Evolutionary conservation across 257 asterid species (phyloP).

Genomic region (Penstemon eatonii): DNA sequence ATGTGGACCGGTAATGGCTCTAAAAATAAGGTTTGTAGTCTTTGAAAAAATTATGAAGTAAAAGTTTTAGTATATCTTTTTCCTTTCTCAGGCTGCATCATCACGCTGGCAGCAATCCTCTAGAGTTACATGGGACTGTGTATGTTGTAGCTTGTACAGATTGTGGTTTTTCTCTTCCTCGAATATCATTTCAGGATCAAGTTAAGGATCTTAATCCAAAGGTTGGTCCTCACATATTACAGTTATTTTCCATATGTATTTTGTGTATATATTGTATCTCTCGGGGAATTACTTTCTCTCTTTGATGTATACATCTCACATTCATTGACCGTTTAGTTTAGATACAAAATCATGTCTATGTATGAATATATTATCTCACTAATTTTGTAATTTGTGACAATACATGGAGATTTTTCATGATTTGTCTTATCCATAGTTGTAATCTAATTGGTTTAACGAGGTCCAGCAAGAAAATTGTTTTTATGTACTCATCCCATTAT

Average conservation of each 20-base stretch:
- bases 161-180: conserved; percentile 76
- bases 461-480: conserved; percentile 4
- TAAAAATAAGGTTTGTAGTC: conserved; percentile 21
- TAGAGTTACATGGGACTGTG: conserved; percentile 95
- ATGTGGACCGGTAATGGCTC: conserved; percentile 80
- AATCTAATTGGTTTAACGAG: conserved; percentile 1
- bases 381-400: not conserved
- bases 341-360: not conserved
- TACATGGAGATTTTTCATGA: not conserved
- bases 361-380: not conserved
- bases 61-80: conserved; percentile 8
- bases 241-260: not conserved
- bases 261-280: not conserved
- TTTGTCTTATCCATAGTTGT: not conserved
- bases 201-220: conserved; percentile 84
- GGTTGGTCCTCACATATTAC: conserved; percentile 47
- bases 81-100: conserved; percentile 76
- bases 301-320: not conserved
- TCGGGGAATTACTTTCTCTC: conserved; percentile 1
- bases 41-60: conserved; percentile 21
- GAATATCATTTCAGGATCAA: conserved; percentile 79
- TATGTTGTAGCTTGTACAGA: conserved; percentile 75
- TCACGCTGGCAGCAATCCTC: conserved; percentile 94
- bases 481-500: not conserved
- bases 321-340: conserved; percentile 1